Evolutionary conservation across 73 alveolate species (phyloP), one percentile per base, ranked within the genome.

Genomic region (Paramecium sonneborni): DNA sequence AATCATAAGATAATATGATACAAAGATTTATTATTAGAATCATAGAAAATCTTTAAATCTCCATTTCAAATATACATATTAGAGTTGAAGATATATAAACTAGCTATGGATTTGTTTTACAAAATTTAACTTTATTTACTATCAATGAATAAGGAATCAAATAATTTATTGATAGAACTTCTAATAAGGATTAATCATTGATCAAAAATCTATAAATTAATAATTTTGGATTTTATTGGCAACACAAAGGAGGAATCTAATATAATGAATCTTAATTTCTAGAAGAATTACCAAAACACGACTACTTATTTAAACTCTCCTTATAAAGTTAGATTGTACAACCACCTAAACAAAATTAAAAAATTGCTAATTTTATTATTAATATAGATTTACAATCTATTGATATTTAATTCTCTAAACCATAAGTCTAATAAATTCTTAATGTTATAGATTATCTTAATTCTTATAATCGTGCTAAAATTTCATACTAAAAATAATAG

Each of bases 211-310:
- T 79, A 12, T 9, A 38, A 34, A 79, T 79, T 1, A 44, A 32
- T 24, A 39, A 79, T 26, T 14, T 79, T 23, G 90, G 90, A 10
- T 39, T 79, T 5, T 79, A 79, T 79, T 79, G 90, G 90, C 7
- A 62, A 62, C 24, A 44, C 46, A 62, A 62, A 14, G 84, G 84
- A 9, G 39, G 39, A 62, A 26, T 30, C 2, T 2, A 30, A 62
- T 62, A 62, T 62, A 44, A 62, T 62, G 84, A n/a, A 12, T 14
- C 24, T 26, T n/a, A 46, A 44, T 44, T 79, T 21, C 14, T 20
- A 21, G 28, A 43, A 20, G 41, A 43, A 44, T 20, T 79, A 38
- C 44, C 32, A 1, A 32, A 23, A 79, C 9, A 79, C 10, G 76
- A 79, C 10, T 79, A 79, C 41, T 12, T 79, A 23, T 79, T 79